These are phyloP conservation scores for Cladorrhinum samala DNA, from an alignment of 495 filamentous ascomycete genomes.

Conservation along the genomic window DNA sequence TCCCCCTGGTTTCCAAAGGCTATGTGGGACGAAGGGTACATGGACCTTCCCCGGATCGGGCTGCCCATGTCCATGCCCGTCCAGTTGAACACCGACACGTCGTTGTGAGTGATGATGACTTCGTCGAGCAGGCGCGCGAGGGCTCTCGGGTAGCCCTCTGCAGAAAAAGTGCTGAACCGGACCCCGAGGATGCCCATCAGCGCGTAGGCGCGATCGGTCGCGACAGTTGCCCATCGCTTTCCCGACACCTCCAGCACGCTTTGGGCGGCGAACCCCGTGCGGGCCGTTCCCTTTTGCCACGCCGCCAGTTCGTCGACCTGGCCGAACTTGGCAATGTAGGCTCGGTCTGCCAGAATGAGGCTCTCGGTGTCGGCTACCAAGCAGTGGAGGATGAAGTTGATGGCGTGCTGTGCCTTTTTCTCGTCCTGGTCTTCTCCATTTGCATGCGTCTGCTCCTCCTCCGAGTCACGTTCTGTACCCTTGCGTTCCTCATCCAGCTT, in stretches of 20 bases:
- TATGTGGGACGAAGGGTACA: slow-evolving; percentile 31
- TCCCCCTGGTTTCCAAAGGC: slow-evolving; percentile 23
- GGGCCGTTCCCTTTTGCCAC: slow-evolving; percentile 24
- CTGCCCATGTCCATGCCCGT: slow-evolving; percentile 32
- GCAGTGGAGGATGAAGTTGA: slow-evolving; percentile 25
- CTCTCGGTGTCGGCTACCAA: slow-evolving; percentile 24
- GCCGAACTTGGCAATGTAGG: slow-evolving; percentile 30
- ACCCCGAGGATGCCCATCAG: slow-evolving; percentile 37
- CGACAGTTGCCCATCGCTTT: slow-evolving; percentile 25
- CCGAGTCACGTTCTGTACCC: neutral
- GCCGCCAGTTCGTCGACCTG: slow-evolving; percentile 22
- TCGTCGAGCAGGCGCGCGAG: slow-evolving; percentile 34
- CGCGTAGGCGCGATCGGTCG: slow-evolving; percentile 30
- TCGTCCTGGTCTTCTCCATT: neutral
- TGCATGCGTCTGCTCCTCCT: neutral
- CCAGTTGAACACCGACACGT: slow-evolving; percentile 40
- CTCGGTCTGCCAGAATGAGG: slow-evolving; percentile 26
- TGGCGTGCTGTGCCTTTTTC: slow-evolving; percentile 19
- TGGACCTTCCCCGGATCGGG: slow-evolving; percentile 29
- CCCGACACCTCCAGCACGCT: slow-evolving; percentile 28
- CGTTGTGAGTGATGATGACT: slow-evolving; percentile 32
- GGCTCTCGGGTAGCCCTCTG: slow-evolving; percentile 33
- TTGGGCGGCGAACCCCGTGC: slow-evolving; percentile 27
- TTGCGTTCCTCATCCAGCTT: neutral
- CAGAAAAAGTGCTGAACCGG: slow-evolving; percentile 31